Percentiles rank a stretch among this genome's conserved stretches.
Evolutionary conservation across 1,139 yeast species (phyloP).

Genomic region (Debaryomyces subglobosus): DNA sequence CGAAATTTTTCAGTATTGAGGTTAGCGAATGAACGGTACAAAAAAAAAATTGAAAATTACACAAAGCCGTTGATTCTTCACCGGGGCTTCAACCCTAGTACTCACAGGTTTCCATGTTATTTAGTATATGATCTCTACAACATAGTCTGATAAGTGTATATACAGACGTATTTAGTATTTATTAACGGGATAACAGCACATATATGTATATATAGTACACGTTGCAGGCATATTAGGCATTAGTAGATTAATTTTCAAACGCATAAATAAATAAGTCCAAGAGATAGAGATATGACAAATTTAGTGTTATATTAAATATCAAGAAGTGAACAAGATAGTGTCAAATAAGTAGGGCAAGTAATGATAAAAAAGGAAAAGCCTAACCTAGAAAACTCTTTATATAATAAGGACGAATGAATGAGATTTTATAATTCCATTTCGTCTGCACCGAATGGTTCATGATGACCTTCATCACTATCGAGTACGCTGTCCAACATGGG

Average conservation of each 20-base stretch:
- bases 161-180: too few relatives aligned
- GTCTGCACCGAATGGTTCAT: slow-evolving; percentile 65
- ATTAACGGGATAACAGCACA: background rate
- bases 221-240: background rate
- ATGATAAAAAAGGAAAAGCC: background rate
- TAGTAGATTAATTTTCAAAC: background rate
- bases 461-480: slow-evolving; percentile 47
- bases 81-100: slow-evolving; percentile 7
- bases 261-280: background rate
- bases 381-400: background rate
- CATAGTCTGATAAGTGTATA: too few relatives aligned
- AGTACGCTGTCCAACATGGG: slow-evolving; percentile 36
- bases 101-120: too few relatives aligned
- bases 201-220: background rate
- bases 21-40: slow-evolving; percentile 4
- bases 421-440: slow-evolving; percentile 64
- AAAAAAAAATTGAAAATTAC: slow-evolving; percentile 8
- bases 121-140: too few relatives aligned
- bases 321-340: background rate
- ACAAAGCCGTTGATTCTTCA: background rate
- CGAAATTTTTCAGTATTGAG: slow-evolving; percentile 20
- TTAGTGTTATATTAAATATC: background rate
- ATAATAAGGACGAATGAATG: background rate
- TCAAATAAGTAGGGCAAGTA: background rate
- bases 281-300: background rate